Evolutionary conservation across 108 stramenopile genomes (phyloP).

Genomic region (Nannochloropsis gaditana): DNA sequence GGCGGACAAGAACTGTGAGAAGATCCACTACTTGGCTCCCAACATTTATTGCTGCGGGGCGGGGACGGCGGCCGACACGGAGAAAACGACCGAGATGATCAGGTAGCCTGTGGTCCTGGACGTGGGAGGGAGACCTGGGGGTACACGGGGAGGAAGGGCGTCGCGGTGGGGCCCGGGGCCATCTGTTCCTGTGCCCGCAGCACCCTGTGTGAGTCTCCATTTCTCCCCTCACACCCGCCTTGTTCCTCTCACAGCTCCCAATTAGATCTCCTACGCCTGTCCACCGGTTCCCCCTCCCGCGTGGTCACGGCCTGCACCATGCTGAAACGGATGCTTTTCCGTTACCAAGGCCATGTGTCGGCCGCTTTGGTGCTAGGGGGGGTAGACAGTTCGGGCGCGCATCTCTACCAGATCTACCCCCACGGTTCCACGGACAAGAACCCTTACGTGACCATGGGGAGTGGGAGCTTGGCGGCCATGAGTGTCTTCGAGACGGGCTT

Average conservation of each 20-base stretch:
- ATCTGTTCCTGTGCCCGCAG: no score
- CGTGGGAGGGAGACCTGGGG: background rate
- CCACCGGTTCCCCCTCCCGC: constrained; percentile 77
- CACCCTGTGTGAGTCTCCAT: no score
- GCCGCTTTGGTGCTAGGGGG: constrained; percentile 95
- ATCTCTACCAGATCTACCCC: constrained; percentile 91
- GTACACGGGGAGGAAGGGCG: background rate
- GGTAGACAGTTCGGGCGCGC: constrained; percentile 81
- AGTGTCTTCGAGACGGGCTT: constrained; percentile 79
- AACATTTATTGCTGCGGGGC: constrained; percentile 99
- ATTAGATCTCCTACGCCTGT: constrained; percentile 90
- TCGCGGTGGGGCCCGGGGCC: background rate
- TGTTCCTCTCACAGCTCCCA: constrained; percentile 48
- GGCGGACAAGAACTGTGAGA: constrained; percentile 97
- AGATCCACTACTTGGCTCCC: constrained; percentile 97
- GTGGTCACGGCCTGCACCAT: constrained; percentile 93
- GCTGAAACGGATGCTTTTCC: constrained; percentile 87
- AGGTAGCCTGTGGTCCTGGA: background rate
- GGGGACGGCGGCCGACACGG: constrained; percentile 98
- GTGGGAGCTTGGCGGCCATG: constrained; percentile 96
- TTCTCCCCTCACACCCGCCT: no score
- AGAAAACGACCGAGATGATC: constrained; percentile 91
- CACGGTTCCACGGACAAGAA: constrained; percentile 90
- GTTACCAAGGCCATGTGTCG: constrained; percentile 82
- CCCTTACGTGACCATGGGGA: constrained; percentile 97